These are phyloP conservation scores for Cephaloascus albidus DNA, from an alignment of 805 yeast genomes.

Conservation along the genomic window DNA sequence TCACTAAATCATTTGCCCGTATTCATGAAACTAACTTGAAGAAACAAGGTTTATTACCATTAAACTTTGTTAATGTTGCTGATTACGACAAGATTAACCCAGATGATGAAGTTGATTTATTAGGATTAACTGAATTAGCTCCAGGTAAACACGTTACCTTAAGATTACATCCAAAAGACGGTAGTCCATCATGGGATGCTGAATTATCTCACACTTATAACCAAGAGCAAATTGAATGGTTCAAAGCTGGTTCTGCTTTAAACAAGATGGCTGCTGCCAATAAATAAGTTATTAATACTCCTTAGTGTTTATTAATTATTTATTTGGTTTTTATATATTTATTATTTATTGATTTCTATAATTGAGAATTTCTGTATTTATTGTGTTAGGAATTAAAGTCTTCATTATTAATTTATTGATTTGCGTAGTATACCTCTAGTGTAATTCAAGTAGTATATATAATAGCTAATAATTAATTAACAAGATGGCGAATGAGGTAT, in stretches of 20 bases:
- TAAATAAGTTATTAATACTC: no score
- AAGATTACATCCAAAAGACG: slow-evolving; percentile 66
- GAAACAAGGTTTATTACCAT: slow-evolving; percentile 98
- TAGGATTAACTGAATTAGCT: slow-evolving; percentile 76
- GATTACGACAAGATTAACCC: slow-evolving; percentile 93
- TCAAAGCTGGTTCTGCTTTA: slow-evolving; percentile 97
- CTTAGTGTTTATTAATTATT: no score
- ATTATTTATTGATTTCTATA: no score
- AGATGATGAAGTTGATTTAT: slow-evolving; percentile 79
- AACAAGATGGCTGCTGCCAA: slow-evolving; percentile 70
- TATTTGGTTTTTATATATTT: no score
- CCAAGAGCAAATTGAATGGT: slow-evolving; percentile 96
- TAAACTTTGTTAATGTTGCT: slow-evolving; percentile 81
- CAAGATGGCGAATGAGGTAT: no score
- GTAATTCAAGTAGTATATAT: no score
- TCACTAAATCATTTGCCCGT: slow-evolving; percentile 96
- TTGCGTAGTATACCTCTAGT: no score
- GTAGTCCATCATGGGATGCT: slow-evolving; percentile 74
- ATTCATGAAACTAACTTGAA: slow-evolving; percentile 99
- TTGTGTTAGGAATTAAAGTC: no score
- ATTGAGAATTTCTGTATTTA: no score
- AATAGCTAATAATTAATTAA: no score
- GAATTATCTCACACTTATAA: slow-evolving; percentile 95
- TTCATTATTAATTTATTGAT: no score
- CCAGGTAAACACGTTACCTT: slow-evolving; percentile 88